These are phyloP conservation scores for Pugionium dolabratum DNA, from an alignment of 345 rosid genomes.

Conservation along the genomic window DNA sequence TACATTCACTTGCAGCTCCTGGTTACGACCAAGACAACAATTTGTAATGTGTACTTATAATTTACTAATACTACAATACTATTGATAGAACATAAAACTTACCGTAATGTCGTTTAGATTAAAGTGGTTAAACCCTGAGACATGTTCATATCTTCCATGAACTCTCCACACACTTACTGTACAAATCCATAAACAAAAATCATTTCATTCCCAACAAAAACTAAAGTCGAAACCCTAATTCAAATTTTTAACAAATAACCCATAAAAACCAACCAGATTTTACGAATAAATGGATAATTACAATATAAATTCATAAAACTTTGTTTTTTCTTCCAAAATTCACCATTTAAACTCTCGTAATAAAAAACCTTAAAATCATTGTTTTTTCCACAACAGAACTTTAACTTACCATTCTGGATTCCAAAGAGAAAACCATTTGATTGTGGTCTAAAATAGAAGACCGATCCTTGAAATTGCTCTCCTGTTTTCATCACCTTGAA, in stretches of 20 bases:
- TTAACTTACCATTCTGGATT: constrained; percentile 2
- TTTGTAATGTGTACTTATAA: background rate
- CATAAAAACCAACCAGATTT: background rate
- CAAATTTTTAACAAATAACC: background rate
- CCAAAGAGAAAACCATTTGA: background rate
- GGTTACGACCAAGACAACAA: background rate
- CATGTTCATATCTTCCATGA: constrained; percentile 8
- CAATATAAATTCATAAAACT: background rate
- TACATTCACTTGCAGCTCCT: constrained; percentile 6
- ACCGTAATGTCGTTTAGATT: constrained; percentile 9
- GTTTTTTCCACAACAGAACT: too few relatives aligned
- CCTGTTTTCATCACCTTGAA: background rate
- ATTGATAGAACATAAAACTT: background rate
- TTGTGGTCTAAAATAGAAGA: background rate
- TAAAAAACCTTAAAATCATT: too few relatives aligned
- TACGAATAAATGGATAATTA: background rate
- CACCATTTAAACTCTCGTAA: background rate
- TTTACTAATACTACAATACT: background rate
- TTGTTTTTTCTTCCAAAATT: background rate
- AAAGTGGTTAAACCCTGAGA: background rate
- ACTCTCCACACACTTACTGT: constrained; percentile 3
- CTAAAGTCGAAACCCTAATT: background rate
- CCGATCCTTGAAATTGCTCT: background rate
- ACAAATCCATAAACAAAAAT: background rate
- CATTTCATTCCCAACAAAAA: background rate